Conservation (phyloP, 345 rosid species). For the Trapa bicornis region DNA sequence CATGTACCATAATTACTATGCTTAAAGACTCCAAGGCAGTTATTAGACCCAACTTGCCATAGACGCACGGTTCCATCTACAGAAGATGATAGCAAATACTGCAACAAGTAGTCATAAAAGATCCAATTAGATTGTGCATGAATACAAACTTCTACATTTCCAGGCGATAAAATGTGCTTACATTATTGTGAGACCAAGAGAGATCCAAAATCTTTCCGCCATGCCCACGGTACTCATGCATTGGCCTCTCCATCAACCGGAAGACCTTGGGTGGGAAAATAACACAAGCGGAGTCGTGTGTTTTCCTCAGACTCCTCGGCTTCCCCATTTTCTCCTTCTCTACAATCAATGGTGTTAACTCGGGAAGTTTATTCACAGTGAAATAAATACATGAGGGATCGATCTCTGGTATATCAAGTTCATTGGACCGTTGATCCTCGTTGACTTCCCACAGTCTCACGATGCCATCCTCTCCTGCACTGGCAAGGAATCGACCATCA, state of each 20-base stretch:
- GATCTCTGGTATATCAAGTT: slow-evolving; percentile 50
- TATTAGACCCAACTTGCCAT: slow-evolving; percentile 56
- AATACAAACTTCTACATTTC: not conserved
- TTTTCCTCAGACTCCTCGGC: slow-evolving; percentile 41
- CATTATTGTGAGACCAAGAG: slow-evolving; percentile 72
- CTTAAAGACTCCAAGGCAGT: slow-evolving; percentile 46
- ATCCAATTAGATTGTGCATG: not conserved
- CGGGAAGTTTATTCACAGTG: slow-evolving; percentile 55
- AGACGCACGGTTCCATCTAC: slow-evolving; percentile 64
- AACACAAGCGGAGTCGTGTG: slow-evolving; percentile 70
- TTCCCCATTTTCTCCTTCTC: slow-evolving; percentile 42
- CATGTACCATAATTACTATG: slow-evolving; percentile 67
- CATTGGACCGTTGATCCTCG: slow-evolving; percentile 52
- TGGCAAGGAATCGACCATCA: slow-evolving; percentile 69
- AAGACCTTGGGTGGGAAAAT: slow-evolving; percentile 73
- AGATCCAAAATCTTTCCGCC: slow-evolving; percentile 53
- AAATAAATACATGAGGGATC: slow-evolving; percentile 73
- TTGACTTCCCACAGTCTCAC: slow-evolving; percentile 58
- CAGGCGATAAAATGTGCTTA: slow-evolving; percentile 22
- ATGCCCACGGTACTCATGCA: slow-evolving; percentile 63
- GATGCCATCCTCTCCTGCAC: slow-evolving; percentile 61
- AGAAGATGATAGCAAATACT: slow-evolving; percentile 73
- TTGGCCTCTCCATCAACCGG: slow-evolving; percentile 57
- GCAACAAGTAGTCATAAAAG: slow-evolving; percentile 22
- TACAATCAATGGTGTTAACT: slow-evolving; percentile 44